A percentile compares a stretch with the other conserved stretches of the same genome.
Evolutionary conservation across 2,329 filamentous ascomycete genomes (phyloP).

Genomic region (Leptographium radiaticola): DNA sequence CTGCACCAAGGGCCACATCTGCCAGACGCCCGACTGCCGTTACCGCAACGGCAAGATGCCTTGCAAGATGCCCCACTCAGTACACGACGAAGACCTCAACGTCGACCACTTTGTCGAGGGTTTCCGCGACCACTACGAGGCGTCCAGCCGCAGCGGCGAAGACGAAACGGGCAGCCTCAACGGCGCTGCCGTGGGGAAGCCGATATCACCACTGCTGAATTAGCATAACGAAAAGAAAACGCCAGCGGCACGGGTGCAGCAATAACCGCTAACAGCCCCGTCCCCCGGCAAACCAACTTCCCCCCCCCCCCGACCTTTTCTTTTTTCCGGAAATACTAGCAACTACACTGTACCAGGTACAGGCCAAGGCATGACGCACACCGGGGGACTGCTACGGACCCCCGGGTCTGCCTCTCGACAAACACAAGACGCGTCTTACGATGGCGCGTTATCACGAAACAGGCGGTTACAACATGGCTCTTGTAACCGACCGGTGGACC

Average conservation of each 20-base stretch:
- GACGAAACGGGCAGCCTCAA: neutral
- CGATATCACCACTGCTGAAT: neutral
- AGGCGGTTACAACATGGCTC: no score
- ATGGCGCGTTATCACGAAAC: no score
- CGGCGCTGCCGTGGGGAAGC: neutral
- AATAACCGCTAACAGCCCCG: no score
- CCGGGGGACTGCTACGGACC: no score
- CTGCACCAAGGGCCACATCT: constrained; percentile 19
- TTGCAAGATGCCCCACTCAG: constrained; percentile 14
- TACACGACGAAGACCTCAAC: constrained; percentile 13
- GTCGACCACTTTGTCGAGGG: neutral
- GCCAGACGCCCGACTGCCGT: constrained; percentile 19
- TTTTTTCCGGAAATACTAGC: neutral
- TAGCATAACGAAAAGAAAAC: neutral
- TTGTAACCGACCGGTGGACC: no score
- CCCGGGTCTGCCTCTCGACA: no score
- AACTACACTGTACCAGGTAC: neutral
- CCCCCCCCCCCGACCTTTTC: no score
- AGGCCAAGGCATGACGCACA: no score
- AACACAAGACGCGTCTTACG: no score
- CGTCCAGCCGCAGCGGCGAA: neutral
- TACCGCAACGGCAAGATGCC: constrained; percentile 18
- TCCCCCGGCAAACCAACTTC: no score
- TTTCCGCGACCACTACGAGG: neutral
- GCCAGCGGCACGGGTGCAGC: no score